Conservation (phyloP, 2,329 filamentous ascomycete genomes). For the Byssochlamys sp. region DNA sequence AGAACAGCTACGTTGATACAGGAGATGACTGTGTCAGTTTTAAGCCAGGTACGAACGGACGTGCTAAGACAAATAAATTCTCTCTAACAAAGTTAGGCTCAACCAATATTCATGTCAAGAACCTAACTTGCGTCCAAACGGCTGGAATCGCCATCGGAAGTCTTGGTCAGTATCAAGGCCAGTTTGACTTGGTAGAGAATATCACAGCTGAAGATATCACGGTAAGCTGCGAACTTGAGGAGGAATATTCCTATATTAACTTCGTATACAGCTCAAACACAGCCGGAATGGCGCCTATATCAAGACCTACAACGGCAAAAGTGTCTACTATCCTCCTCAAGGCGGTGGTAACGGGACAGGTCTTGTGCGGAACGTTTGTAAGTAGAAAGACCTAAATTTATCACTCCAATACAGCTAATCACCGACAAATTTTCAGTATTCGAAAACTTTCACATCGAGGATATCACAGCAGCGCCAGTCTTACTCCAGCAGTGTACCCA, state of each 20-base stretch:
- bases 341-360: neutral
- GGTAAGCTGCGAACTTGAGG: neutral
- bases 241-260: neutral
- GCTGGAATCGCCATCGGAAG: neutral
- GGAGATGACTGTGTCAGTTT: neutral
- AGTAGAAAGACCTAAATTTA: neutral
- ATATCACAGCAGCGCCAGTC: neutral
- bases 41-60: neutral
- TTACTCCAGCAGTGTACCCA: neutral
- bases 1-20: neutral
- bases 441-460: neutral
- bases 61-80: neutral
- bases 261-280: neutral
- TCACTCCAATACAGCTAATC: neutral
- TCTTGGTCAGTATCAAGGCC: neutral
- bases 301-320: neutral
- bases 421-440: neutral
- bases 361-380: neutral
- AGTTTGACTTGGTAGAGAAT: neutral
- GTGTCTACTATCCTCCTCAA: neutral
- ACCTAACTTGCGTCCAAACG: neutral
- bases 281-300: neutral
- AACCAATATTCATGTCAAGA: conserved; percentile 1
- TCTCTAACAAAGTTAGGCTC: neutral
- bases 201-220: neutral